Percentiles rank a stretch among this genome's conserved stretches.
These are phyloP conservation scores for Crithidia expoeki DNA, from an alignment of 208 protist genomes.

Conservation along the genomic window DNA sequence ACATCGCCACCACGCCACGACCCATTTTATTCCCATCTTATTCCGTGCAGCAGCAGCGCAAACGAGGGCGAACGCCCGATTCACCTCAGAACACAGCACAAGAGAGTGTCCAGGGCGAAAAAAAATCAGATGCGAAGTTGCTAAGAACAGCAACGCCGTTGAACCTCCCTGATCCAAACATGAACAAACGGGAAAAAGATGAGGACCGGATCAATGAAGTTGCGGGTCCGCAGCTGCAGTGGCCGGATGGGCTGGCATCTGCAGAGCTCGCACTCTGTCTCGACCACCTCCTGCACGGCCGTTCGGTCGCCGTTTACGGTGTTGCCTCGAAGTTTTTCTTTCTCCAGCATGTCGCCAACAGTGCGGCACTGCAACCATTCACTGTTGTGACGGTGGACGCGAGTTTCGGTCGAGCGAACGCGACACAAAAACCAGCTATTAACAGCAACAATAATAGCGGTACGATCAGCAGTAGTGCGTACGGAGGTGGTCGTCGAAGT, in stretches of 20 bases:
- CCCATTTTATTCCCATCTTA: background rate
- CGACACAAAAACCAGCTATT: background rate
- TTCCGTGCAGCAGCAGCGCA: too few relatives aligned
- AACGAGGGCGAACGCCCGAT: background rate
- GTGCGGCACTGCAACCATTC: constrained; percentile 49
- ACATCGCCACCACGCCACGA: constrained; percentile 46
- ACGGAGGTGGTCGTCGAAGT: background rate
- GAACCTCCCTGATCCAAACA: too few relatives aligned
- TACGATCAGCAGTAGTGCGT: constrained; percentile 1
- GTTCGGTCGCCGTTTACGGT: constrained; percentile 80
- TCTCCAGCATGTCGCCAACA: constrained; percentile 70
- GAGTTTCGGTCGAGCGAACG: constrained; percentile 22
- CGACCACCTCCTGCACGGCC: constrained; percentile 76
- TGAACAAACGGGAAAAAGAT: too few relatives aligned
- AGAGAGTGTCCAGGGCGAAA: background rate
- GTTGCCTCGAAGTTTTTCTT: constrained; percentile 82
- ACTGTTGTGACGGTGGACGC: constrained; percentile 51
- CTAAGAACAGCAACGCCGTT: background rate
- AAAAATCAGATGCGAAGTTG: background rate
- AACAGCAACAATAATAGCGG: constrained; percentile 5
- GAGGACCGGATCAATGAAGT: background rate
- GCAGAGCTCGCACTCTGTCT: constrained; percentile 67
- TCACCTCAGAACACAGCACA: background rate
- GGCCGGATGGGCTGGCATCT: constrained; percentile 58
- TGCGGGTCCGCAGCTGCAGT: constrained; percentile 24